Evolutionary conservation across 768 basidiomycete species (phyloP), one percentile per base, ranked within the genome.

Genomic region (Agaricus blazei): DNA sequence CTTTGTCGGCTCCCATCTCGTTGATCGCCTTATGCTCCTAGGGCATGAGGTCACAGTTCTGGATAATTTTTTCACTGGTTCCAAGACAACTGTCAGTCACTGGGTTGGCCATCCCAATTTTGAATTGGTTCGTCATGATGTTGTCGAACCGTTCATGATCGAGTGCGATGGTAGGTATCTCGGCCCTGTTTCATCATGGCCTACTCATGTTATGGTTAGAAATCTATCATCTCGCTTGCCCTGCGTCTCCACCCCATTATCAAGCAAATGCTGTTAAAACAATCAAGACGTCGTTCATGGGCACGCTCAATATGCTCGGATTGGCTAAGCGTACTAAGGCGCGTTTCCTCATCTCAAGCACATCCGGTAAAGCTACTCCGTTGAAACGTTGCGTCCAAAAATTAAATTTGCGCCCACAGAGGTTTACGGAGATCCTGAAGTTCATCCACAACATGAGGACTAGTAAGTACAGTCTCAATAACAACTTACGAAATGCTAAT

Each of bases 41-140:
- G 97, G 97, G 14, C 97, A 99, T 67, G 94, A 98, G 69, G 93
- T 96, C 63, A 94, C 93, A 54, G 96, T 98, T 60, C 73, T 97
- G 54, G 96, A 98, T 77, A 98, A 98, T 75, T 99, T 99, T 70
- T 99, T 99, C 77, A 98, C 95, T 26, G 97, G 97, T 14, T 90
- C 90, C 53, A 94, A 94, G 71, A 96, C 93, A n/a, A 96, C 94
- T 50, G 90, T 98, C 60, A 86, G 87, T 61, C 90, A 93, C 64
- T 96, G 93, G 93, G 79, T 93, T 56, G 97, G 97, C 7, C 97
- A 99, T 70, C 97, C 97, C 59, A 98, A 98, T 75, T 99, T 99
- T 63, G 96, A 98, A 73, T 78, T 99, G 74, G 92, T 98, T 61
- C 85, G 97, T 56, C 97, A 98, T 69, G 97, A 99, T 67, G 90